Evolutionary conservation across 2,329 filamentous ascomycete species (phyloP).

Genomic region (Phialocephala sp.): DNA sequence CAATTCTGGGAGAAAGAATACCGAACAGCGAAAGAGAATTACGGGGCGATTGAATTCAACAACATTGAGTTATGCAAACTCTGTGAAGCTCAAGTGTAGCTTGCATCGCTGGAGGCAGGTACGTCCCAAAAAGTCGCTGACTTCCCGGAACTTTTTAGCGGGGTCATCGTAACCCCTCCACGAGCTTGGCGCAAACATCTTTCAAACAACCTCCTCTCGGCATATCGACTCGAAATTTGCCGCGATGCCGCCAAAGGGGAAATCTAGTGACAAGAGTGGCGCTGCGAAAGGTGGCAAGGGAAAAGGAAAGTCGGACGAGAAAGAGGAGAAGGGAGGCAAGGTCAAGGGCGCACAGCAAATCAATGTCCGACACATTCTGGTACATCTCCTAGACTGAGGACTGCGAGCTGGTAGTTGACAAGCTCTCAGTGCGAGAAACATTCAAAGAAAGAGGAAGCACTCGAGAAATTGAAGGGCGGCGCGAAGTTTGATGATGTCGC

Average conservation of each 20-base stretch:
- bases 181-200: slow-evolving; percentile 12
- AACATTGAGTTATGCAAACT: not conserved
- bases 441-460: slow-evolving; percentile 76
- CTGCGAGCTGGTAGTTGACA: slow-evolving; percentile 22
- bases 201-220: not conserved
- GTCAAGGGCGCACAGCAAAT: slow-evolving; percentile 70
- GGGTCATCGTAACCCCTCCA: slow-evolving; percentile 23
- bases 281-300: slow-evolving; percentile 42
- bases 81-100: not conserved
- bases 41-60: not conserved
- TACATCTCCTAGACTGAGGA: slow-evolving; percentile 22
- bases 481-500: slow-evolving; percentile 79
- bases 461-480: slow-evolving; percentile 69
- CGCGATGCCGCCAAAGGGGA: slow-evolving; percentile 42
- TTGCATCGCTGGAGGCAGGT: not conserved
- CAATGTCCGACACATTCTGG: slow-evolving; percentile 73
- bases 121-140: not conserved
- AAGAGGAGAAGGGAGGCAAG: slow-evolving; percentile 46
- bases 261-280: slow-evolving; percentile 37
- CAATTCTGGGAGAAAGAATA: no score
- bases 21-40: not conserved
- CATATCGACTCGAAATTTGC: not conserved
- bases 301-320: slow-evolving; percentile 49
- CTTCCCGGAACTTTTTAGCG: slow-evolving; percentile 20
- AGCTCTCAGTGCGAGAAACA: slow-evolving; percentile 71